Conservation (phyloP, 345 rosid species). For the Salix exigua region DNA sequence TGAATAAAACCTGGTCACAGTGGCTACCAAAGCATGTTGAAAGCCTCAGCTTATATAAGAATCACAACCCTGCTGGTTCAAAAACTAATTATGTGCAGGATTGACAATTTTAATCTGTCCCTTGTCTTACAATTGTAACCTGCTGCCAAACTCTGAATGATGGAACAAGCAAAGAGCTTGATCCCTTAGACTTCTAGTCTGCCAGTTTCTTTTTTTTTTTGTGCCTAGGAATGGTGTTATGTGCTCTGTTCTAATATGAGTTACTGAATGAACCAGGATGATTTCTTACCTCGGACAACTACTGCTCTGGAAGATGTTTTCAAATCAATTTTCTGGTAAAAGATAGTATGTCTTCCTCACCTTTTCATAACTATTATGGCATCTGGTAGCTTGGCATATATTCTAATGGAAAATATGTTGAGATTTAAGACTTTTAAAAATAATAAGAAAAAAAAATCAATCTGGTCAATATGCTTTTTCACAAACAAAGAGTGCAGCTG, state of each 20-base stretch:
- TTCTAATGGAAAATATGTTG: neutral
- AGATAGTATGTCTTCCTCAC: slow-evolving; percentile 38
- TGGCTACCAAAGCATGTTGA: neutral
- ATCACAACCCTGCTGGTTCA: neutral
- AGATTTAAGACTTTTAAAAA: neutral
- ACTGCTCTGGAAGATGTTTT: slow-evolving; percentile 72
- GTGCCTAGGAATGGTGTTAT: neutral
- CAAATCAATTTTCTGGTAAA: slow-evolving; percentile 85
- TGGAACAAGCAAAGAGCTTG: neutral
- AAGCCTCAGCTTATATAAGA: neutral
- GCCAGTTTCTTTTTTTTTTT: neutral
- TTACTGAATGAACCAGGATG: slow-evolving; percentile 61
- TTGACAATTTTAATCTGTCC: neutral
- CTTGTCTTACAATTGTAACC: neutral
- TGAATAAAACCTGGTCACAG: neutral
- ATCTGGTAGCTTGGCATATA: neutral
- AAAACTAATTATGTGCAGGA: neutral
- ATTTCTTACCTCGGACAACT: slow-evolving; percentile 90
- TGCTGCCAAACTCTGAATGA: neutral
- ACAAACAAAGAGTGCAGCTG: neutral
- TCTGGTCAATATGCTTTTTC: neutral
- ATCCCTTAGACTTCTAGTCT: neutral
- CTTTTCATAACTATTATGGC: slow-evolving; percentile 12
- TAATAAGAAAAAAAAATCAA: neutral
- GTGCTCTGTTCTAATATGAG: slow-evolving; percentile 16